phyloP scores from a whole-genome alignment of 2,329 filamentous ascomycete genomes.

The Delphinella strobiligena region DNA sequence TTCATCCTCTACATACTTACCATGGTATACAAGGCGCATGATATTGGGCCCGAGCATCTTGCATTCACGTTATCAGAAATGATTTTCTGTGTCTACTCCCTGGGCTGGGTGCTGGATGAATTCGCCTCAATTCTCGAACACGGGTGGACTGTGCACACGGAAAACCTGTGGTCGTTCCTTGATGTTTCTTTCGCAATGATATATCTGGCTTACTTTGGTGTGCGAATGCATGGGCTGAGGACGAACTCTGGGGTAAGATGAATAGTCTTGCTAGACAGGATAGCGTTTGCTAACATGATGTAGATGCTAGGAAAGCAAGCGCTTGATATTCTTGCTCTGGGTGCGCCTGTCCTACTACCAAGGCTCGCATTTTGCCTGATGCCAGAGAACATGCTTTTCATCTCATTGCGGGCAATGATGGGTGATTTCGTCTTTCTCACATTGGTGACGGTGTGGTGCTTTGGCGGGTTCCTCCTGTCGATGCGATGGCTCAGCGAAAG shows the following conservation, averaged over 20 bases:
- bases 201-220: slow-evolving; percentile 54
- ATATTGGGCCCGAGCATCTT: slow-evolving; percentile 22
- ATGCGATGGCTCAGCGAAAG: slow-evolving; percentile 67
- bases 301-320: slow-evolving; percentile 48
- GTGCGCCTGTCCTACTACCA: slow-evolving; percentile 64
- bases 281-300: neutral
- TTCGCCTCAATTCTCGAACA: slow-evolving; percentile 68
- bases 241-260: slow-evolving; percentile 25
- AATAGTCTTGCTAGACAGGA: slow-evolving; percentile 10
- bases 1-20: slow-evolving; percentile 57
- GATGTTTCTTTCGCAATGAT: slow-evolving; percentile 68
- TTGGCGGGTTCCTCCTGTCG: slow-evolving; percentile 67
- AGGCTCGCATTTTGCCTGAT: slow-evolving; percentile 72
- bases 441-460: slow-evolving; percentile 67
- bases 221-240: slow-evolving; percentile 55
- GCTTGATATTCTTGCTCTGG: slow-evolving; percentile 67
- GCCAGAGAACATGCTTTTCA: slow-evolving; percentile 73
- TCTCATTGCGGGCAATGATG: slow-evolving; percentile 75
- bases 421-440: slow-evolving; percentile 71
- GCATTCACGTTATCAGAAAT: slow-evolving; percentile 42
- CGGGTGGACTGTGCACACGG: slow-evolving; percentile 68
- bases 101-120: slow-evolving; percentile 70
- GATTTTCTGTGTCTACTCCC: slow-evolving; percentile 59
- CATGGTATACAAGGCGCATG: slow-evolving; percentile 57
- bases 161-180: slow-evolving; percentile 81